Percentiles rank a stretch among this genome's conserved stretches.
phyloP scores from a whole-genome alignment of 176 grass and related monocot genomes.

The Saccharum spontaneum region DNA sequence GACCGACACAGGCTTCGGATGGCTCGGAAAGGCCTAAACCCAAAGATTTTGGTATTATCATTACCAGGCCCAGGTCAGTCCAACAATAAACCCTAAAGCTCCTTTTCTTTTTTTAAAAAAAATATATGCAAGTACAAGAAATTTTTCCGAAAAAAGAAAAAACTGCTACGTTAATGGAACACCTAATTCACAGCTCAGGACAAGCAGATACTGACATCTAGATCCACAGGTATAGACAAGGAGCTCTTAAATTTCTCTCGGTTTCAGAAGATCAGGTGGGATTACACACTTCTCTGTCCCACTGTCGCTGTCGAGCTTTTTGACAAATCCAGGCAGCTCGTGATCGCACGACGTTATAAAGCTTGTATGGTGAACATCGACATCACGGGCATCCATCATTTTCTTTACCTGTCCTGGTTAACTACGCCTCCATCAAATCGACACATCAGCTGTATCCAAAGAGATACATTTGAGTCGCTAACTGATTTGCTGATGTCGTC shows the following conservation, averaged over 20 bases:
- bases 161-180: neutral
- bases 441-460: slow-evolving; percentile 10
- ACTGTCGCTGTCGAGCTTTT: slow-evolving; percentile 22
- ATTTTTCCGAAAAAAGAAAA: neutral
- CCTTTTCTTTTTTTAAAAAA: neutral
- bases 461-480: neutral
- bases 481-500: neutral
- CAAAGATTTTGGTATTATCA: too few relatives aligned
- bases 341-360: slow-evolving; percentile 15
- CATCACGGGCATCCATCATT: neutral
- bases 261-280: slow-evolving; percentile 17
- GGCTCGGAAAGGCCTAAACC: neutral
- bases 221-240: neutral
- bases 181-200: neutral
- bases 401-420: neutral
- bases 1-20: neutral
- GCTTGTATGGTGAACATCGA: slow-evolving; percentile 16
- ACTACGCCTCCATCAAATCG: slow-evolving; percentile 10
- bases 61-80: too few relatives aligned
- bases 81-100: neutral
- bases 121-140: neutral
- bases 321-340: slow-evolving; percentile 37
- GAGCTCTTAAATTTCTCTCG: neutral
- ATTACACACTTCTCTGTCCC: neutral
- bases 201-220: neutral